Conservation (phyloP, 768 basidiomycete genomes). For the Mrakia frigida region DNA sequence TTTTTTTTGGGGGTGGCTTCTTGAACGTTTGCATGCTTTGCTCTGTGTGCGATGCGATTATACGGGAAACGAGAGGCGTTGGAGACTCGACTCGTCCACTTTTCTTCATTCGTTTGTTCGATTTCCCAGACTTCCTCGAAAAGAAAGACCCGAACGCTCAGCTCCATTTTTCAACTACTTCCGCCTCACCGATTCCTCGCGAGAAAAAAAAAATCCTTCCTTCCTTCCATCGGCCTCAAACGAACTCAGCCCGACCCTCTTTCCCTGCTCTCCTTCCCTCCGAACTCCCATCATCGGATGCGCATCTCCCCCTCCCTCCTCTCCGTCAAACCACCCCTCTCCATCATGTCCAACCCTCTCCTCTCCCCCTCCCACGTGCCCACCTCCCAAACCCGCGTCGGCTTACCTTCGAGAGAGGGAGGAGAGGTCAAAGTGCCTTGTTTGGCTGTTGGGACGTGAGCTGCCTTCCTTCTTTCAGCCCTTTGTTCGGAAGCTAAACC, state of each 20-base stretch:
- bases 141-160: no score
- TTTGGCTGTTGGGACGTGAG: slow-evolving; percentile 21
- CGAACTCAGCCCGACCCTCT: background rate
- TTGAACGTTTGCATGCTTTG: no score
- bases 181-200: no score
- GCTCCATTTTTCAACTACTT: no score
- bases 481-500: background rate
- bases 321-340: background rate
- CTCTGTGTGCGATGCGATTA: no score
- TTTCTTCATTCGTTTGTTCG: no score
- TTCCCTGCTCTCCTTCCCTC: background rate
- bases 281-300: background rate
- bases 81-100: no score
- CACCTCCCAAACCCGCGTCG: background rate
- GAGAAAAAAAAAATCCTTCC: no score
- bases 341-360: background rate
- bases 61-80: no score
- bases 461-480: background rate
- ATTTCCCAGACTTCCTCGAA: no score
- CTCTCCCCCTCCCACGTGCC: background rate
- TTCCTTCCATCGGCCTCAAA: no score
- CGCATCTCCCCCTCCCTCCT: background rate
- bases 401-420: background rate
- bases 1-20: no score
- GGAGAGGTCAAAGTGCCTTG: background rate